Evolutionary conservation across 768 basidiomycete species (phyloP).

Genomic region (Candolleomyces efflorescens): DNA sequence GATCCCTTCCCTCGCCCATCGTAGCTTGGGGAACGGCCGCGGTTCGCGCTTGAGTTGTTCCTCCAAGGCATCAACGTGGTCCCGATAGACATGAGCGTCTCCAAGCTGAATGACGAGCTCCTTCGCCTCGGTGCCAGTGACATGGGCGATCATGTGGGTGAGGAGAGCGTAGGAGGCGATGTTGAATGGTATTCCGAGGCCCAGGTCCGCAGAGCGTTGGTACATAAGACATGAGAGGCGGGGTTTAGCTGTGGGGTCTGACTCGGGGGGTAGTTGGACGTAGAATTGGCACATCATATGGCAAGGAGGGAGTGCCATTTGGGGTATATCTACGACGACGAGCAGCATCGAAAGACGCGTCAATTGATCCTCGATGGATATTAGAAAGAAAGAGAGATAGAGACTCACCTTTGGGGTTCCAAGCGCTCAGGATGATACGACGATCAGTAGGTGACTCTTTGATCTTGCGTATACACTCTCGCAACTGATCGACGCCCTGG

Average conservation of each 20-base stretch:
- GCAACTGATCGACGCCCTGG: slow-evolving; percentile 88
- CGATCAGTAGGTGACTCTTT: slow-evolving; percentile 90
- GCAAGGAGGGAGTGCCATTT: slow-evolving; percentile 97
- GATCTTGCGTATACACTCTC: slow-evolving; percentile 88
- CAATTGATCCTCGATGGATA: not conserved
- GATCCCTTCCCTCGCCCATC: slow-evolving; percentile 63
- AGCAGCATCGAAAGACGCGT: not conserved
- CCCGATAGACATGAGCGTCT: slow-evolving; percentile 93
- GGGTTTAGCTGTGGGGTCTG: slow-evolving; percentile 47
- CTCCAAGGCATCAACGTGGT: slow-evolving; percentile 86
- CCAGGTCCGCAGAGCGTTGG: slow-evolving; percentile 95
- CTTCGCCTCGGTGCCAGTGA: slow-evolving; percentile 81
- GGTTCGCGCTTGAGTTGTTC: slow-evolving; percentile 78
- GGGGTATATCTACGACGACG: slow-evolving; percentile 64
- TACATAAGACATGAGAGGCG: slow-evolving; percentile 94
- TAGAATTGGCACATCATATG: slow-evolving; percentile 99
- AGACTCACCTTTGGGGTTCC: slow-evolving; percentile 91
- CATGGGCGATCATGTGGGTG: slow-evolving; percentile 95
- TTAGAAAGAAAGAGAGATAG: not conserved
- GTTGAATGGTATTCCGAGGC: slow-evolving; percentile 98
- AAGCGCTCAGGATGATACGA: slow-evolving; percentile 91
- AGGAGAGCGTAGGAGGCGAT: slow-evolving; percentile 98
- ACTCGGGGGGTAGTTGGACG: slow-evolving; percentile 75
- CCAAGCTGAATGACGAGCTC: slow-evolving; percentile 96
- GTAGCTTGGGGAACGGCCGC: slow-evolving; percentile 75